Percentiles rank a stretch among this genome's conserved stretches.
phyloP scores from a whole-genome alignment of 164 flowering plant genomes.

The Macadamia tetraphylla region DNA sequence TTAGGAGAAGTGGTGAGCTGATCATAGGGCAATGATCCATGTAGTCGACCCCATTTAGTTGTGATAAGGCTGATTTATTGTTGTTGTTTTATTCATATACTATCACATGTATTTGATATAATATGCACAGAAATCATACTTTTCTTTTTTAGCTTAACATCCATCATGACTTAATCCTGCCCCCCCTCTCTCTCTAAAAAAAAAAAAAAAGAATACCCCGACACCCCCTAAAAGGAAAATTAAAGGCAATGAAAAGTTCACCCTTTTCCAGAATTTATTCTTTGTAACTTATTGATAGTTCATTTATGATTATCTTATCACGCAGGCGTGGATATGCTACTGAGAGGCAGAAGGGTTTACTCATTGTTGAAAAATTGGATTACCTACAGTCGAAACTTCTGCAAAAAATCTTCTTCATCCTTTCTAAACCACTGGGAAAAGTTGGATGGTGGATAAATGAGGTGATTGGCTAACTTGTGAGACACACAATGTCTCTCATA shows the following conservation, averaged over 20 bases:
- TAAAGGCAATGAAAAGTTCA: neutral
- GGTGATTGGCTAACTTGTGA: conserved; percentile 34
- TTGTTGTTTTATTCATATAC: no score
- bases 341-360: conserved; percentile 80
- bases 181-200: no score
- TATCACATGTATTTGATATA: no score
- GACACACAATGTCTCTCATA: conserved; percentile 6
- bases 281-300: neutral
- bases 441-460: conserved; percentile 65
- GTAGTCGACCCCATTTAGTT: no score
- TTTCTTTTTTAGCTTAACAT: no score
- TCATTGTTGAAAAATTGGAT: conserved; percentile 84
- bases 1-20: no score
- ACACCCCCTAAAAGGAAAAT: no score
- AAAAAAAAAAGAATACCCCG: no score
- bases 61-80: no score
- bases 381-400: conserved; percentile 84
- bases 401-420: conserved; percentile 43
- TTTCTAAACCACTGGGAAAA: conserved; percentile 66
- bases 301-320: conserved; percentile 12
- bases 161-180: no score
- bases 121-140: no score
- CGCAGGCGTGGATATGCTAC: conserved; percentile 85
- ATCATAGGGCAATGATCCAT: no score
- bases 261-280: neutral